Base-by-base conservation (phyloP, 2,329 filamentous ascomycete species). In the Pseudogymnoascus sp. region DNA sequence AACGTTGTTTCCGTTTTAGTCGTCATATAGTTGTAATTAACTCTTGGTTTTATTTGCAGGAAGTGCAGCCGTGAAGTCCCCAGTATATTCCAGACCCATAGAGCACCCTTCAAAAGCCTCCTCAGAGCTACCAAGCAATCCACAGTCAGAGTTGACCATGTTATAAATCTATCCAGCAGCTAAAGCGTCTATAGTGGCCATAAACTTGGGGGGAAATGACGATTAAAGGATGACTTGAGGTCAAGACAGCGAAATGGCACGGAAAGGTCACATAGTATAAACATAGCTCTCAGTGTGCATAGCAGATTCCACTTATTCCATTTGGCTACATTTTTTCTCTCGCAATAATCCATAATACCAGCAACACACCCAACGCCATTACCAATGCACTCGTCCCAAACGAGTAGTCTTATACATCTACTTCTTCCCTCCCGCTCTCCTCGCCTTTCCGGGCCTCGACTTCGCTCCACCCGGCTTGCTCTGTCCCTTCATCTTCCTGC, bases 401-500 rank as follows among this genome's bases (percentile, higher is more conserved):
- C 47, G 47, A 54, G 47, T 15, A 54, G 33, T 54, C 29, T 29
- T 54, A 54, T 15, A 54, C 17, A 57, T 57, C 17, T 68, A 72
- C 59, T 62, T 70, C 67, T 71, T 72, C 4, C 64, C 66, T 17
- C 65, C 61, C 1, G 71, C 71, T 58, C 71, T 70, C 61, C 71
- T 71, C 11, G 71, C 67, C 73, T 82, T 82, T n/a, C 80, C 80
- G 29, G 76, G 77, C 64, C 80, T 73, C 68, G 78, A 75, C 41
- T 73, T 69, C 44, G 74, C 70, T n/a, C 17, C 61, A 1, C 47
- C 29, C 6, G 44, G 44, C 35, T n/a, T 47, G 36, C 31, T 47
- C 31, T 47, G 54, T 4, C 78, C 81, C 81, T 96, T 96, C 90
- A 96, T 96, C 77, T 85, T 89, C 80, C 87, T 91, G 37, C 81